Evolutionary conservation across 2,329 filamentous ascomycete species (phyloP), one percentile per base, ranked within the genome.

Genomic region (Lecanicillium sp.): DNA sequence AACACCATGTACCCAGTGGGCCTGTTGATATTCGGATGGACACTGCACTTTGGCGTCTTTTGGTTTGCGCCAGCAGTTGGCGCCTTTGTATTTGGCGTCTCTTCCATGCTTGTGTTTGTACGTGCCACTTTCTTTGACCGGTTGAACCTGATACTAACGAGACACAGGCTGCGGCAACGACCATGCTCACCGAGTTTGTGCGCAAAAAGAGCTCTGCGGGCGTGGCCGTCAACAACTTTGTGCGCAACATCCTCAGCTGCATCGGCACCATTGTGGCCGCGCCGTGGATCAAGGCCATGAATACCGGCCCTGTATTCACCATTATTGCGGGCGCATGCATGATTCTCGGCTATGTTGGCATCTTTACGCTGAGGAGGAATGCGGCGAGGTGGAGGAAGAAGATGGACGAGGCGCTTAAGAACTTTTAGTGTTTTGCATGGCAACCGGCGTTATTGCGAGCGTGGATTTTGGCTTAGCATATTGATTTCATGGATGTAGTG

Each of bases 161-260:
- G 10, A 5, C 12, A 25, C 22, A 25, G 22, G 22, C 22, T 35
- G 72, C 78, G 49, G 70, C 77, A 0, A 88, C 84, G 0, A 92
- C 87, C 0, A 88, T 92, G 83, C 66, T 92, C 47, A 90, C 86
- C 0, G 86, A 92, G 54, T 88, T 90, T 53, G 81, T 90, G 69
- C 84, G 84, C 12, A 71, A 76, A 30, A 71, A 73, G 45, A 81
- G 80, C 36, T 84, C 79, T 4, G 75, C 75, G 10, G 85, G 84
- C 1, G 83, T 90, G 3, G 87, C 86, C 0, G 67, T 89, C 31
- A 89, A 90, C 59, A 90, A 90, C 55, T 86, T 90, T 51, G 69
- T 86, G 37, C 68, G 86, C 34, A 92, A 90, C 49, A 85, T 88
- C 29, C 80, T 88, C 50, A 79, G 75, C 36, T 88, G 82, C 44